Evolutionary conservation across 2,329 filamentous ascomycete genomes (phyloP), one percentile per base, ranked within the genome.

Genomic region (Chaetothyriales sp.): DNA sequence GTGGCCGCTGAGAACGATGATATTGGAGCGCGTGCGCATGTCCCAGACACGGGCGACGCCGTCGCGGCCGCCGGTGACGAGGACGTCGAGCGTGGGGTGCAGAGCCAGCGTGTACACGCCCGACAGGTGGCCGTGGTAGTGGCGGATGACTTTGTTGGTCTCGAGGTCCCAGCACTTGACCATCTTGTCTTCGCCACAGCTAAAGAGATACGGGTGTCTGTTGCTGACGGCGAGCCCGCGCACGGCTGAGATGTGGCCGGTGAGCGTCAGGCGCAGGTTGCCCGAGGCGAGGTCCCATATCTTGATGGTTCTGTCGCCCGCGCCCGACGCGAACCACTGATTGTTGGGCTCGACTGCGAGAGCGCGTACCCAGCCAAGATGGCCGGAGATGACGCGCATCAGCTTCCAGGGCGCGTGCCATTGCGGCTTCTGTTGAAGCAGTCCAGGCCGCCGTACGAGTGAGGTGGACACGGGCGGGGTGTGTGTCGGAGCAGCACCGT

Each of bases 151-250:
- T 69, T 95, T 95, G 73, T 98, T 98, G n/a, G 90, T 95, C 69
- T 98, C 92, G 59, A 98, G 73, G 72, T 98, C 92, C 92, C 92
- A 98, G 71, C 92, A 98, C 70, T 98, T 98, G 56, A 98, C 92
- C 89, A 95, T 95, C 74, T 98, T 98, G 68, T 98, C 92, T 69
- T 98, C 92, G 53, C 88, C 94, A 64, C 92, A 98, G 9, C 89
- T 95, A 69, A 98, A 98, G 8, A 98, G 77, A 65, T 98, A 98
- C 0, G 92, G 94, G 70, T 98, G 92, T 46, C 92, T 77, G 15
- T 89, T 86, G 18, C 88, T 95, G 6, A 98, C 87, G 0, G 90
- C 92, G 47, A 98, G 77, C 1, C 92, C 92, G 50, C 89, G 82
- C 0, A 95, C 89, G 4, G 88, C 94, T 47, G 87, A 94, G 63